A percentile compares a stretch with the other conserved stretches of the same genome.
These are phyloP conservation scores for Fraxinus nigra DNA, from an alignment of 305 asterid species.

Conservation along the genomic window DNA sequence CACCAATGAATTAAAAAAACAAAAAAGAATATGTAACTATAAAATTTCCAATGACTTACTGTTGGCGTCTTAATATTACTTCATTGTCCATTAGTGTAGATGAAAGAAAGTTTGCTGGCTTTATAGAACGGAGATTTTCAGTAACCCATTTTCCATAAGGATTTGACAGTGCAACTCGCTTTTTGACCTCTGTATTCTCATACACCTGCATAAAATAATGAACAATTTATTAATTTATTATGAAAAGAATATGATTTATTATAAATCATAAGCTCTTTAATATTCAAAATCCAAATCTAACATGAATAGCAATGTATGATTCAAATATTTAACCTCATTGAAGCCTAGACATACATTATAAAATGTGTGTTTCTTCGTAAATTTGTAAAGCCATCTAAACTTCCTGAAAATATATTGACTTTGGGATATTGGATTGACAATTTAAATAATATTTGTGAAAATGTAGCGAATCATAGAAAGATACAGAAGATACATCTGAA, in stretches of 20 bases:
- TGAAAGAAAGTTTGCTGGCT: conserved; percentile 65
- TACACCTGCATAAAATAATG: conserved; percentile 54
- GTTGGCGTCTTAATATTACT: conserved; percentile 80
- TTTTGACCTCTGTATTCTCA: conserved; percentile 96
- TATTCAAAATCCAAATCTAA: not conserved
- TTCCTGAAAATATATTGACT: not conserved
- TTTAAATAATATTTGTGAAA: not conserved
- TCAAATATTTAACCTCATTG: not conserved
- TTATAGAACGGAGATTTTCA: conserved; percentile 77
- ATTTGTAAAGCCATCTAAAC: not conserved
- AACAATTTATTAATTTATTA: not conserved
- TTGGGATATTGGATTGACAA: not conserved
- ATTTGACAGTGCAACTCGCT: conserved; percentile 68
- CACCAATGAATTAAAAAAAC: no score
- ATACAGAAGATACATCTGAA: conserved; percentile 8
- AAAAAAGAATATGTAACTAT: not conserved
- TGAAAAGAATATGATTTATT: not conserved
- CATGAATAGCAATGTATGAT: not conserved
- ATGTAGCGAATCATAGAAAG: not conserved
- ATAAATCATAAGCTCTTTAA: not conserved
- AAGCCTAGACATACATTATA: not conserved
- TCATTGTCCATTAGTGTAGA: conserved; percentile 76
- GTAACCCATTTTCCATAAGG: conserved; percentile 96
- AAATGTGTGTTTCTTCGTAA: not conserved
- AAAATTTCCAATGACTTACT: conserved; percentile 56